Base-by-base conservation (phyloP, 371 early-diverging fungal species). In the Syncephalastrum racemosum region DNA sequence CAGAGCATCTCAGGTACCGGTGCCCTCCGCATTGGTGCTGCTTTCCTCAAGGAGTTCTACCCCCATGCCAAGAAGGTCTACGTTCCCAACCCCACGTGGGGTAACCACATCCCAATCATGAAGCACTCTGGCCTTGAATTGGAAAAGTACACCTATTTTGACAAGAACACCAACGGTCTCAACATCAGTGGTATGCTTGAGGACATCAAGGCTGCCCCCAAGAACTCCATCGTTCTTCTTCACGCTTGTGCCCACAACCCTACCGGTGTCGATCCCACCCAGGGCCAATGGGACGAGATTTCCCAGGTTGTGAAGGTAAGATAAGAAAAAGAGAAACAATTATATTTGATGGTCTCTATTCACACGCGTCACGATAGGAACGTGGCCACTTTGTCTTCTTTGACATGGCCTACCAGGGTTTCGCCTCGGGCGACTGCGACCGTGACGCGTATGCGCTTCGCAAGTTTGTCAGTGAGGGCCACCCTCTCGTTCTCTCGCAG, bases 211-310 rank as follows among this genome's bases (percentile, higher is more conserved):
- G 87, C 79, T 55, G 82, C 92, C 51, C 95, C 96, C 57, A 80
- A 85, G 74, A 92, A 91, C 64, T 94, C 96, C 48, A 76, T 97
- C 58, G 84, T 97, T 54, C 80, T 99, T 54, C 81, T 99, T 54
- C 99, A 99, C 73, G 98, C 97, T 44, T 99, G 99, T 75, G 99
- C 98, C 22, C 99, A 99, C 80, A 99, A 99, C 85, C 99, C 99
- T 23, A 97, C 98, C 19, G 98, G 99, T 71, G 97, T 97, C 41
- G 99, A 99, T 73, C 99, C 99, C 42, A 93, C 93, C 46, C 67
- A 77, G 52, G 87, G 75, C 46, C 96, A 99, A 77, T 99, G 99
- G 99, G 77, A 85, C 50, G 81, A 94, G 69, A 90, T 98, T 64
- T 85, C 90, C 54, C 61, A 86, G 58, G 85, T 89, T 36, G 74